Evolutionary conservation across 2,329 filamentous ascomycete species (phyloP).

Genomic region (Phyllosticta capitalensis): DNA sequence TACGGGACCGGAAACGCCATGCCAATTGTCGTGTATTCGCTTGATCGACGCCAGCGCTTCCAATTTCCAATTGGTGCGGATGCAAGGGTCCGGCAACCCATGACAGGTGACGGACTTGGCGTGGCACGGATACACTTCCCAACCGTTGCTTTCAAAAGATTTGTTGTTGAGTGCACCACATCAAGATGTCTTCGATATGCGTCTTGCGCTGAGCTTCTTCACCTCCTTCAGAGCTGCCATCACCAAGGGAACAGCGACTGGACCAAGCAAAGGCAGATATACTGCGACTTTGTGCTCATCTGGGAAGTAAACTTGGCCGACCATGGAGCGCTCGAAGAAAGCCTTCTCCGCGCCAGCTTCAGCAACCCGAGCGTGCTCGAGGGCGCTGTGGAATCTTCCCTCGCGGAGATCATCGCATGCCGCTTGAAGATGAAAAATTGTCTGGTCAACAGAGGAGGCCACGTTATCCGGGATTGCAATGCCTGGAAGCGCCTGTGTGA

Average conservation of each 20-base stretch:
- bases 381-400: slow-evolving; percentile 53
- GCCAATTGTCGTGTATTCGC: not conserved
- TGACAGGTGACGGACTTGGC: not conserved
- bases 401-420: slow-evolving; percentile 62
- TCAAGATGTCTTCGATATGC: slow-evolving; percentile 1
- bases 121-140: not conserved
- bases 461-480: slow-evolving; percentile 88
- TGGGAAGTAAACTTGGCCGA: slow-evolving; percentile 95
- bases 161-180: not conserved
- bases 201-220: slow-evolving; percentile 36
- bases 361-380: slow-evolving; percentile 73
- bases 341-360: slow-evolving; percentile 84
- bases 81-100: not conserved
- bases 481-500: slow-evolving; percentile 73
- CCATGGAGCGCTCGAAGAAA: slow-evolving; percentile 99
- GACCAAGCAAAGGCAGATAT: slow-evolving; percentile 83
- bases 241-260: slow-evolving; percentile 78
- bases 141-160: not conserved
- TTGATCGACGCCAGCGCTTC: not conserved
- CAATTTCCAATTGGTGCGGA: not conserved
- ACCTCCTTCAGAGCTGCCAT: slow-evolving; percentile 78
- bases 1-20: not conserved
- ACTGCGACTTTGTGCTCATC: slow-evolving; percentile 98
- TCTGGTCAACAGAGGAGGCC: slow-evolving; percentile 72
- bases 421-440: slow-evolving; percentile 65